Percentiles rank a stretch among this genome's conserved stretches.
Evolutionary conservation across 805 yeast species (phyloP).

Genomic region (Ogataea polymorpha): DNA sequence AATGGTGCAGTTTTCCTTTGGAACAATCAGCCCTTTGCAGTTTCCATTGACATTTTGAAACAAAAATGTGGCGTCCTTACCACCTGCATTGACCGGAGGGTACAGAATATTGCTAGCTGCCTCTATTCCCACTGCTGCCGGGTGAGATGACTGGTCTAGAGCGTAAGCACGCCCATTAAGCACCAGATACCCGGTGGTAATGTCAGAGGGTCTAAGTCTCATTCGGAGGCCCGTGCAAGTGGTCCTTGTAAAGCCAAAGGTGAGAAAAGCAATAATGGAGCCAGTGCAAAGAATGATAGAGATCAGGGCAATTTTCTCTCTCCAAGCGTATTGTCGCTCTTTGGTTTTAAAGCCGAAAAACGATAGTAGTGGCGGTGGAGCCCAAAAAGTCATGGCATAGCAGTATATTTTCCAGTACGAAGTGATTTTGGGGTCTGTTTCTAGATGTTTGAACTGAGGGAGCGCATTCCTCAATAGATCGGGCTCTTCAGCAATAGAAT

Average conservation of each 20-base stretch:
- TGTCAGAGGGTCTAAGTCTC: slow-evolving; percentile 59
- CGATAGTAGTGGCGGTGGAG: slow-evolving; percentile 69
- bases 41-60: slow-evolving; percentile 92
- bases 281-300: slow-evolving; percentile 73
- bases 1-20: slow-evolving; percentile 65
- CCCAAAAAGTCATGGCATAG: slow-evolving; percentile 83
- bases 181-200: slow-evolving; percentile 59
- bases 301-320: slow-evolving; percentile 87
- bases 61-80: slow-evolving; percentile 76
- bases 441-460: neutral
- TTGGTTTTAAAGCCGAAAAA: slow-evolving; percentile 75
- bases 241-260: slow-evolving; percentile 85
- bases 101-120: slow-evolving; percentile 70
- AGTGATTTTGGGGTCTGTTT: slow-evolving; percentile 20
- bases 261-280: slow-evolving; percentile 75
- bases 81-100: slow-evolving; percentile 87
- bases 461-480: neutral
- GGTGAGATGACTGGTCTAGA: slow-evolving; percentile 67
- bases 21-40: slow-evolving; percentile 74
- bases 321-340: slow-evolving; percentile 92
- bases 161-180: slow-evolving; percentile 82
- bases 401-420: slow-evolving; percentile 82
- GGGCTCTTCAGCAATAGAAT: neutral
- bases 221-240: slow-evolving; percentile 55
- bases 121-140: slow-evolving; percentile 74